Conservation (phyloP, 306 rosid species). For the Glycine latifolia region DNA sequence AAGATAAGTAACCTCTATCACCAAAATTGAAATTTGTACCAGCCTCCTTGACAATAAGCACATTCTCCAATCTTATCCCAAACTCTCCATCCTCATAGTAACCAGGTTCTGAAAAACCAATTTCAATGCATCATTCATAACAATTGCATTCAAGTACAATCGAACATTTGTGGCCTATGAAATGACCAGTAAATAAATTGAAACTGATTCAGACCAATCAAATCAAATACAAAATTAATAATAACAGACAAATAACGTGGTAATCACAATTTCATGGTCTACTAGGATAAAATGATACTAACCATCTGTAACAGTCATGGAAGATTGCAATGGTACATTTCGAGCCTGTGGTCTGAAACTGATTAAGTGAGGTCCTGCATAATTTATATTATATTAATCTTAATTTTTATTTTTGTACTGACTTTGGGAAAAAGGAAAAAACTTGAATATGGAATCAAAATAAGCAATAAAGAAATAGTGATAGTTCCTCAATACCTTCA, state of each 20-base stretch:
- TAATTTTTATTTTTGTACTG: neutral
- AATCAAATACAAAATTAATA: constrained; percentile 21
- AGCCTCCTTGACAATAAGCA: constrained; percentile 85
- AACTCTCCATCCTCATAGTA: constrained; percentile 93
- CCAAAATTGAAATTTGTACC: constrained; percentile 87
- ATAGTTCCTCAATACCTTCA: constrained; percentile 68
- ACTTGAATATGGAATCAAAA: constrained; percentile 17
- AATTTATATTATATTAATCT: constrained; percentile 24
- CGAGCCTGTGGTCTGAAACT: constrained; percentile 93
- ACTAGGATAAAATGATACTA: constrained; percentile 47
- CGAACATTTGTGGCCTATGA: constrained; percentile 13
- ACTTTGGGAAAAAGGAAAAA: constrained; percentile 7
- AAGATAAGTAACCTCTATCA: constrained; percentile 83
- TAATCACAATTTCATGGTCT: constrained; percentile 7
- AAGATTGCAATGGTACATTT: constrained; percentile 87
- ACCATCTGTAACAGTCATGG: constrained; percentile 99
- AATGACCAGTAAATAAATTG: constrained; percentile 29
- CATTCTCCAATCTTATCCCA: constrained; percentile 98
- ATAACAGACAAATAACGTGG: constrained; percentile 14
- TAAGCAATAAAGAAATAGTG: constrained; percentile 38
- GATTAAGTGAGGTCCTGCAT: constrained; percentile 93
- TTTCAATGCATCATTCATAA: constrained; percentile 31
- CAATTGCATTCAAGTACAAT: neutral
- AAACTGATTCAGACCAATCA: constrained; percentile 20
- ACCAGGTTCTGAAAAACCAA: constrained; percentile 82